Evolutionary conservation across 805 yeast genomes (phyloP), one percentile per base, ranked within the genome.

Genomic region (Pichia sporocuriosa): DNA sequence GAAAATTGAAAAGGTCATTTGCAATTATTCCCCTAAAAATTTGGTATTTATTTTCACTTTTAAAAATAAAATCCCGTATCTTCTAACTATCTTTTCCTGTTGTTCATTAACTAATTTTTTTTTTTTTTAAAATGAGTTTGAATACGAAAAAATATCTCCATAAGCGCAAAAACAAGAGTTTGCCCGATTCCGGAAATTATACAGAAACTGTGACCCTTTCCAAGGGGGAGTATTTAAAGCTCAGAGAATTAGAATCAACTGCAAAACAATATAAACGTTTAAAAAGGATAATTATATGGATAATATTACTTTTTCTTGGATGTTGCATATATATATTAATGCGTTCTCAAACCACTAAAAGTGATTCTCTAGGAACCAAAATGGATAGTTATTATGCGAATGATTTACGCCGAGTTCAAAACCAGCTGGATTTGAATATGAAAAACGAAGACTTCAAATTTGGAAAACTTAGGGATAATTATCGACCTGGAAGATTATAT

Each of bases 401-500:
- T 17, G 36, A 43, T 9, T 2, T 32, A 6, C 19, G 27, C 3
- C 24, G 34, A 10, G 31, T 19, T 5, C 31, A 15, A 9, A 23
- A 26, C 8, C 26, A 39, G 17, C 15, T 37, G 10, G 19, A 33
- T 12, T 16, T 4, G 28, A 26, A 17, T 33, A n/a, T 23, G 3
- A 24, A 19, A 4, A 22, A 15, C 9, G 31, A 31, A 19, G 15
- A 21, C 15, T 13, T 22, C 3, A n/a, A 15, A 4, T n/a, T 29
- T 15, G 27, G 16, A 3, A n/a, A 19, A 37, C 12, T 32, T 13
- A 16, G 37, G 9, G 19, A 33, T 9, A 40, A 40, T 24, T 26
- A 29, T 4, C 26, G 41, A 22, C 38, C 38, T 4, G 48, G 48
- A 2, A 32, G 45, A 20, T 15, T 41, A 25, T 47, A 47, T 23